A percentile compares a stretch with the other conserved stretches of the same genome.
Conservation (phyloP, 2,329 filamentous ascomycete genomes). For the Hymenoscyphus fraxineus region DNA sequence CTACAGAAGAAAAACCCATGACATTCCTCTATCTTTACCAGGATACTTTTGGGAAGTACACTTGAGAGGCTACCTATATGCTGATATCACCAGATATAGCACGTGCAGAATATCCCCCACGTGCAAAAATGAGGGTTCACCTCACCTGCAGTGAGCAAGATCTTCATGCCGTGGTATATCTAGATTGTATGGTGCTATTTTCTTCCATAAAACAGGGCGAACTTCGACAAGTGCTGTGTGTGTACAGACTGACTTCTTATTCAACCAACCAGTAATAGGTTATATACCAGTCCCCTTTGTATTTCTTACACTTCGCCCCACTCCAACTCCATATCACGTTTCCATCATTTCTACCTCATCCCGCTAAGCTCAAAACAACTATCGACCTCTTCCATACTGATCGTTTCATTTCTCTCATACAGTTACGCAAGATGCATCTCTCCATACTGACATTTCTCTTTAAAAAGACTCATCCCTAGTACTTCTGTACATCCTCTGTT, state of each 20-base stretch:
- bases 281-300: too few species aligned
- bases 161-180: slow-evolving; percentile 9
- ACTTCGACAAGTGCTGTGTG: background rate
- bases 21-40: too few species aligned
- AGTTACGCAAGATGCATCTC: background rate
- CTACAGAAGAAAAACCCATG: too few species aligned
- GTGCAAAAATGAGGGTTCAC: background rate
- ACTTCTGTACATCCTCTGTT: slow-evolving; percentile 19
- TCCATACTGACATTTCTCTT: background rate
- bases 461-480: background rate
- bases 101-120: background rate
- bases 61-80: too few species aligned
- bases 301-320: background rate
- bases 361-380: background rate
- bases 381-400: background rate
- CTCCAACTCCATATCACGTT: background rate
- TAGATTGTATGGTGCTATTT: background rate
- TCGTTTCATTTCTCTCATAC: background rate
- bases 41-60: too few species aligned
- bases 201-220: background rate
- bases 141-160: background rate
- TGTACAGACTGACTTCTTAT: background rate
- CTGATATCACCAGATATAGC: too few species aligned
- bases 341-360: background rate
- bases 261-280: too few species aligned